phyloP scores from a whole-genome alignment of 179 eudicot genomes.

The Sideroxylon spinosum region DNA sequence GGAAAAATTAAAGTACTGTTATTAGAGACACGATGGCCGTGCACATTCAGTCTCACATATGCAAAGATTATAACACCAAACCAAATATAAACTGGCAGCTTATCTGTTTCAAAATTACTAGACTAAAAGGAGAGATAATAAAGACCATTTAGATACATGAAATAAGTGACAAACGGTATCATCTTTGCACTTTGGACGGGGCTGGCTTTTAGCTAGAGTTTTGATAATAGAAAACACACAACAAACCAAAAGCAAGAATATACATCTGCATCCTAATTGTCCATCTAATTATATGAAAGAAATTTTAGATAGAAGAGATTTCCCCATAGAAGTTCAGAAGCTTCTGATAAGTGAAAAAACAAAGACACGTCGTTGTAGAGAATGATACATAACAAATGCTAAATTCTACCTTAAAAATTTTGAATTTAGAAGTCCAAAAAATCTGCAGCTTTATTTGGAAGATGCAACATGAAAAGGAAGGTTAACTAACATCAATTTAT shows the following conservation, averaged over 20 bases:
- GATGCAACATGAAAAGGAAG: too few species aligned
- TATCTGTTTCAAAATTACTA: neutral
- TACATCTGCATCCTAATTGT: neutral
- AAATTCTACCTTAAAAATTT: too few species aligned
- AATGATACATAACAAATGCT: too few species aligned
- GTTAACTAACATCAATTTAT: too few species aligned
- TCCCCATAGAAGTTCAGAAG: too few species aligned
- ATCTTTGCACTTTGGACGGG: neutral
- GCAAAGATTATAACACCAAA: neutral
- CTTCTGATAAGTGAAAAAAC: too few species aligned
- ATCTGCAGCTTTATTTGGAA: too few species aligned
- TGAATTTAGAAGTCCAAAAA: too few species aligned
- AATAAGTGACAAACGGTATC: neutral
- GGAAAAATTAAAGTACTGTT: neutral
- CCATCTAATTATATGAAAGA: too few species aligned
- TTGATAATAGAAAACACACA: neutral
- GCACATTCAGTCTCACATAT: neutral
- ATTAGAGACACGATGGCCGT: constrained; percentile 3
- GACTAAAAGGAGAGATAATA: too few species aligned
- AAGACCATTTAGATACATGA: neutral
- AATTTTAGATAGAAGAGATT: too few species aligned
- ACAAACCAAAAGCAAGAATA: neutral
- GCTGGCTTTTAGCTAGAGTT: neutral
- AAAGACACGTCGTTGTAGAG: too few species aligned
- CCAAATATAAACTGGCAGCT: neutral